Conservation (phyloP, 768 basidiomycete genomes). For the Lactifluus volemus region DNA sequence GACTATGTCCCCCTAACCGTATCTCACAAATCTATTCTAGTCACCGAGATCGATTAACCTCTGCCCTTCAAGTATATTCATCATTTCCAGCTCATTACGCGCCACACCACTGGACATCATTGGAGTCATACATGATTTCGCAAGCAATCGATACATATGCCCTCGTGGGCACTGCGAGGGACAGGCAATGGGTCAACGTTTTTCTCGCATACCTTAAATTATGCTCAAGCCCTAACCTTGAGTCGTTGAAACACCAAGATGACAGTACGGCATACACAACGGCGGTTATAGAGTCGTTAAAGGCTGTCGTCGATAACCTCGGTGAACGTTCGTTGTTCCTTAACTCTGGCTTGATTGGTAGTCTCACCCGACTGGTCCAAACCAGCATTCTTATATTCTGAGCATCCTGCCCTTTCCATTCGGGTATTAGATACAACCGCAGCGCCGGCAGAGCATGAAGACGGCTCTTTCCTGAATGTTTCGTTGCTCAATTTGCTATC, state of each 20-base stretch:
- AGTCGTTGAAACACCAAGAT: slow-evolving; percentile 45
- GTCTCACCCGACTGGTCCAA: slow-evolving; percentile 2
- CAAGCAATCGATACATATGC: slow-evolving; percentile 62
- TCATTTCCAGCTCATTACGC: slow-evolving; percentile 84
- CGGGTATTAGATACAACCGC: slow-evolving; percentile 37
- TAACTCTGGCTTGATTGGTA: background rate
- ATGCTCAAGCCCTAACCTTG: slow-evolving; percentile 44
- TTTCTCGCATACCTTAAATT: slow-evolving; percentile 69
- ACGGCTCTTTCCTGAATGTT: slow-evolving; percentile 56
- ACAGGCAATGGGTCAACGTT: slow-evolving; percentile 75
- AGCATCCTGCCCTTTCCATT: slow-evolving; percentile 62
- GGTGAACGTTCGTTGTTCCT: slow-evolving; percentile 39
- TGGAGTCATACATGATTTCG: slow-evolving; percentile 73
- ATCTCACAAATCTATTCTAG: slow-evolving; percentile 31
- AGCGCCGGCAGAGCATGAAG: slow-evolving; percentile 45
- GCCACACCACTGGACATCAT: slow-evolving; percentile 69
- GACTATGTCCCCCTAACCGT: background rate
- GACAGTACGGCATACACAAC: slow-evolving; percentile 45
- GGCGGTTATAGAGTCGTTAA: slow-evolving; percentile 41
- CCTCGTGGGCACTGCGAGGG: slow-evolving; percentile 45
- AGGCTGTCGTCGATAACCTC: slow-evolving; percentile 39
- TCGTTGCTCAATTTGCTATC: slow-evolving; percentile 59
- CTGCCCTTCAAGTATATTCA: slow-evolving; percentile 61
- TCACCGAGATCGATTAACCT: slow-evolving; percentile 52
- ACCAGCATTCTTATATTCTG: slow-evolving; percentile 55